Base-by-base conservation (phyloP, 2,329 filamentous ascomycete genomes). In the Penicillium sp. region DNA sequence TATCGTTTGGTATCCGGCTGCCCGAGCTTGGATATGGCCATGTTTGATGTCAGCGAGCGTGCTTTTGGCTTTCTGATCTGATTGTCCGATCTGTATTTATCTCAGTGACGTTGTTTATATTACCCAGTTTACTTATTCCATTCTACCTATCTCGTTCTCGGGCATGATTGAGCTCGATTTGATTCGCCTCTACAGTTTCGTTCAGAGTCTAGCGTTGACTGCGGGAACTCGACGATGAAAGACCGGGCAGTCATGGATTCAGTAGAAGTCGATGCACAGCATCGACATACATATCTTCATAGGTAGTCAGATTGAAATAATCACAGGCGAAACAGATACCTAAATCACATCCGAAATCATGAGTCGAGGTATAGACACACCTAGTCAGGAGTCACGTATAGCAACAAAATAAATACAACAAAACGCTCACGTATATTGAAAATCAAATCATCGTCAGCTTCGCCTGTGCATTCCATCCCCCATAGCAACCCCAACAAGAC, bases 401-500 rank as follows among this genome's bases (percentile, higher is more conserved):
- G 16, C 39, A 43, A 28, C 11, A 37, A 36, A 49, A 25, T 8
- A 13, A 37, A 38, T 13, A 12, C 9, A 31, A 4, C 12, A 27
- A 36, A 50, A 42, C 47, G 40, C 41, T 50, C 48, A 47, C 38
- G 25, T 31, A 38, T 28, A 10, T 12, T 2, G 16, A 41, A n/a
- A 12, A 41, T n/a, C 3, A 39, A 12, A 19, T 59, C 44, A 61
- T 61, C 44, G 61, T 61, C 47, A 63, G 43, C 60, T 67, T 42
- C 53, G 56, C 39, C 62, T 56, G n/a, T 57, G 49, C 29, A 50
- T 39, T 14, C 54, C 58, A 36, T 62, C 60, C 3, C 66, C 65
- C 46, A 71, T 57, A 13, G 69, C 68, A 49, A 71, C 65, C 0
- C 66, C 69, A 1, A 71, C 64, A 11, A 71, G 53, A 49, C 68